Evolutionary conservation across 1,284 basidiomycete species (phyloP), one percentile per base, ranked within the genome.

Genomic region (Cutaneotrichosporon cavernicola): DNA sequence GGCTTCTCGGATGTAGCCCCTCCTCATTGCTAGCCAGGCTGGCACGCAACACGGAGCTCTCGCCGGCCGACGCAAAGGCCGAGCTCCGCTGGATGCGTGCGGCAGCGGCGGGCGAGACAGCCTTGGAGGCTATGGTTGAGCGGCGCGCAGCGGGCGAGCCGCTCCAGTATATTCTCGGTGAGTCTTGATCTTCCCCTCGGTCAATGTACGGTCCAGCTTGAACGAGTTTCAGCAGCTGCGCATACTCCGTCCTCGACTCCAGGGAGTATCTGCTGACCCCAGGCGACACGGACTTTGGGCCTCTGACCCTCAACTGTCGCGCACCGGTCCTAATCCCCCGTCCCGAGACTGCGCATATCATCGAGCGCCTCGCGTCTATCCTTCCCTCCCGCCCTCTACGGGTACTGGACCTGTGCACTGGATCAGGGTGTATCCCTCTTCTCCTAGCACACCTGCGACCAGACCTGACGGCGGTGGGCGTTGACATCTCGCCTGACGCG

Each of bases 281-380:
- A 94, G 92, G 92, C 18, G 87, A 86, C 47, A 90, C 92, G 71
- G 92, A 93, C 2, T 97, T 97, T 80, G 91, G 92, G 5, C 86
- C 88, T 2, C 85, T 96, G 56, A 84, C 86, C 66, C 84, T 96
- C 68, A 81, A 86, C 60, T 83, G 85, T 5, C 86, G 89, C 30
- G 81, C 88, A 2, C 94, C 94, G 0, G 87, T 88, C 6, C 86
- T 97, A 65, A 97, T 97, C 53, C 93, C 94, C 4, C 88, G 93
- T 8, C 90, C 92, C 50, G 93, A 97, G 79, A 97, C 94, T 1
- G 93, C 96, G 71, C 81, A 92, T 53, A 66, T 79, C 47, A 70
- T 75, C 90, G 89, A 90, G 61, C 72, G 51, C 21, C 65, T 71
- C 57, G 72, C 62, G 58, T 73, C 65, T 7, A 50, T 31, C 9